phyloP scores from a whole-genome alignment of 2,329 filamentous ascomycete species.

The Aspergillus sclerotialis region DNA sequence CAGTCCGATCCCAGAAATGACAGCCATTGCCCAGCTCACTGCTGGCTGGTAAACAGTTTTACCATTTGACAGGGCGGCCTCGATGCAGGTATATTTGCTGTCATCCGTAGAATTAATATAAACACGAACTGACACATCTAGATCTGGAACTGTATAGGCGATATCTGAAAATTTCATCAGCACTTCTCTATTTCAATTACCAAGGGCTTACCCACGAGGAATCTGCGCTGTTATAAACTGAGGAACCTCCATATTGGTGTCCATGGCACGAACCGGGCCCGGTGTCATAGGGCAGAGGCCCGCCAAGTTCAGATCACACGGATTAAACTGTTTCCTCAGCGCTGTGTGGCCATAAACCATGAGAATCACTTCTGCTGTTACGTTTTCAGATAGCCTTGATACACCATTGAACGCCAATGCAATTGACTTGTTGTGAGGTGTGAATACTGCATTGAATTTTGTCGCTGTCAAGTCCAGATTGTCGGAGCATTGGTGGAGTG shows the following conservation, averaged over 20 bases:
- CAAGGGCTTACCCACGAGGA: slow-evolving; percentile 47
- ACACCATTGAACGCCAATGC: slow-evolving; percentile 70
- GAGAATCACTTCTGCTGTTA: slow-evolving; percentile 40
- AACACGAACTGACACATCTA: slow-evolving; percentile 78
- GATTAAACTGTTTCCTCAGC: slow-evolving; percentile 62
- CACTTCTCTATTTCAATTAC: slow-evolving; percentile 3
- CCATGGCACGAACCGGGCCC: slow-evolving; percentile 65
- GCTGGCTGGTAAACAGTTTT: slow-evolving; percentile 85
- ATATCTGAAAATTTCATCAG: slow-evolving; percentile 47
- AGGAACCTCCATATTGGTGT: slow-evolving; percentile 60
- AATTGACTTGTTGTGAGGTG: slow-evolving; percentile 59
- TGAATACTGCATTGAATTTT: slow-evolving; percentile 70
- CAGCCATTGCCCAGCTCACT: slow-evolving; percentile 82
- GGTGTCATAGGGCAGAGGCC: slow-evolving; percentile 89
- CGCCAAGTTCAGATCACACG: slow-evolving; percentile 61
- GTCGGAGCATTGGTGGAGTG: slow-evolving; percentile 74
- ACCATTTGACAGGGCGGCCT: slow-evolving; percentile 81
- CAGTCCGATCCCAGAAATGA: slow-evolving; percentile 78
- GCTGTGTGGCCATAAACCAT: slow-evolving; percentile 77
- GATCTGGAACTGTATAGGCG: slow-evolving; percentile 81
- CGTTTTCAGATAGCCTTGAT: slow-evolving; percentile 59
- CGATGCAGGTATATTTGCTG: slow-evolving; percentile 67
- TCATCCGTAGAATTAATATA: slow-evolving; percentile 67
- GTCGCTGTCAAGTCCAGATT: slow-evolving; percentile 81
- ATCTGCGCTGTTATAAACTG: slow-evolving; percentile 55